phyloP scores from a whole-genome alignment of 1,284 basidiomycete species.

The Gymnopus androsaceus region DNA sequence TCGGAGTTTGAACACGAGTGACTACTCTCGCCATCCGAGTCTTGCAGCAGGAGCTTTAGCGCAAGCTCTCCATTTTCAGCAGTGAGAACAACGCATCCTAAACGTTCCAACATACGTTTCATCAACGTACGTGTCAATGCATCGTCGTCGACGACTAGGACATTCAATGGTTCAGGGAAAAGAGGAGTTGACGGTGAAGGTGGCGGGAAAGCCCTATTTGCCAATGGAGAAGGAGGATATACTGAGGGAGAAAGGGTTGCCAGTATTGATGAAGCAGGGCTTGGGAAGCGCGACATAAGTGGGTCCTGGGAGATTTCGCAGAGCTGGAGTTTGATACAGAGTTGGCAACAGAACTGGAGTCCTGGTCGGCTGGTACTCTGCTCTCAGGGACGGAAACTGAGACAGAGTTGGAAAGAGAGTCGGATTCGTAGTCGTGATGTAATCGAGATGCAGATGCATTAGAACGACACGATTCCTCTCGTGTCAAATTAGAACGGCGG shows the following conservation, averaged over 20 bases:
- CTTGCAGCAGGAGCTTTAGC: slow-evolving; percentile 65
- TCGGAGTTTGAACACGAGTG: slow-evolving; percentile 15
- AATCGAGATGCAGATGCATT: neutral
- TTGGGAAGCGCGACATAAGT: slow-evolving; percentile 39
- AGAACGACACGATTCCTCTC: slow-evolving; percentile 1
- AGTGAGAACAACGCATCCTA: slow-evolving; percentile 76
- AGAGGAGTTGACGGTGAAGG: neutral
- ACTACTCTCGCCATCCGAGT: slow-evolving; percentile 20
- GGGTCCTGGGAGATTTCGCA: neutral
- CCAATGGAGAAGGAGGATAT: slow-evolving; percentile 9
- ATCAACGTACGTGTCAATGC: slow-evolving; percentile 80
- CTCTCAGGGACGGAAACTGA: too few species aligned
- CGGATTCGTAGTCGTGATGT: neutral
- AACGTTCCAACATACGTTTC: slow-evolving; percentile 75
- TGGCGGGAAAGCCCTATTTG: slow-evolving; percentile 1
- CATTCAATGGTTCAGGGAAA: neutral
- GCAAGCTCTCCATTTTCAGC: slow-evolving; percentile 90
- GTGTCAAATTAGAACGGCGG: neutral
- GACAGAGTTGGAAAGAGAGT: neutral
- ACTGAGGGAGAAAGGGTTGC: neutral
- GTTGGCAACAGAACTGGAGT: too few species aligned
- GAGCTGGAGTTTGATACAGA: too few species aligned
- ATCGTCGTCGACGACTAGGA: slow-evolving; percentile 78
- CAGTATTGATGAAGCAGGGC: slow-evolving; percentile 25
- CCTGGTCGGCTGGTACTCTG: too few species aligned